These are phyloP conservation scores for Brassica incana DNA, from an alignment of 345 rosid species.

Conservation along the genomic window DNA sequence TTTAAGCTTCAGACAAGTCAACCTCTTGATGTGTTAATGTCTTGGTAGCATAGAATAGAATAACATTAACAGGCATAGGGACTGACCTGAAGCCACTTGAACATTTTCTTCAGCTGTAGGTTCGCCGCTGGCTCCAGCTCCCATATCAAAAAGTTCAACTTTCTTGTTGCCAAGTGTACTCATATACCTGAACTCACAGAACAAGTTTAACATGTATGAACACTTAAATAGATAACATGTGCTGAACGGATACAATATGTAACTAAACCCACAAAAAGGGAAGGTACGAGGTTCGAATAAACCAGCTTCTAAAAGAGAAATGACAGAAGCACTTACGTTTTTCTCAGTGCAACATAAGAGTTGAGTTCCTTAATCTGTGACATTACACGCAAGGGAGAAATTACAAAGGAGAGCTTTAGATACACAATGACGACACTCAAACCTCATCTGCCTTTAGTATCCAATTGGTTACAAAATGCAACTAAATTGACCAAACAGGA, in stretches of 20 bases:
- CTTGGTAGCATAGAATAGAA: not conserved
- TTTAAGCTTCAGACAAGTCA: constrained; percentile 2
- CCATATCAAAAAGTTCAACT: constrained; percentile 88
- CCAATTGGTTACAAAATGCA: not conserved
- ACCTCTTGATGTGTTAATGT: not conserved
- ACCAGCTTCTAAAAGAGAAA: not conserved
- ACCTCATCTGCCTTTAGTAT: not conserved
- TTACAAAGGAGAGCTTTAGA: not conserved
- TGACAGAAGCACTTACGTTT: constrained; percentile 63
- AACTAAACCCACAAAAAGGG: not conserved
- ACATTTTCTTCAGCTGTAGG: constrained; percentile 85
- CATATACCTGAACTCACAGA: constrained; percentile 59
- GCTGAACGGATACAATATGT: not conserved
- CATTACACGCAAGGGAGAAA: constrained; percentile 14
- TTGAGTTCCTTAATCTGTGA: constrained; percentile 93
- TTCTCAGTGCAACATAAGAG: constrained; percentile 88
- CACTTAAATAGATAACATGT: not conserved
- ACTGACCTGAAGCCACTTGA: constrained; percentile 84
- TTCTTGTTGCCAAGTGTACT: constrained; percentile 88
- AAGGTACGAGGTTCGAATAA: not conserved
- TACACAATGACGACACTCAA: constrained; percentile 1
- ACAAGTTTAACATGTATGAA: constrained; percentile 27
- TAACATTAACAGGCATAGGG: not conserved
- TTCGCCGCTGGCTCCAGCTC: constrained; percentile 82
- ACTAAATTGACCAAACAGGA: constrained; percentile 8